Evolutionary conservation across 768 basidiomycete genomes (phyloP).

Genomic region (Artomyces pyxidatus): DNA sequence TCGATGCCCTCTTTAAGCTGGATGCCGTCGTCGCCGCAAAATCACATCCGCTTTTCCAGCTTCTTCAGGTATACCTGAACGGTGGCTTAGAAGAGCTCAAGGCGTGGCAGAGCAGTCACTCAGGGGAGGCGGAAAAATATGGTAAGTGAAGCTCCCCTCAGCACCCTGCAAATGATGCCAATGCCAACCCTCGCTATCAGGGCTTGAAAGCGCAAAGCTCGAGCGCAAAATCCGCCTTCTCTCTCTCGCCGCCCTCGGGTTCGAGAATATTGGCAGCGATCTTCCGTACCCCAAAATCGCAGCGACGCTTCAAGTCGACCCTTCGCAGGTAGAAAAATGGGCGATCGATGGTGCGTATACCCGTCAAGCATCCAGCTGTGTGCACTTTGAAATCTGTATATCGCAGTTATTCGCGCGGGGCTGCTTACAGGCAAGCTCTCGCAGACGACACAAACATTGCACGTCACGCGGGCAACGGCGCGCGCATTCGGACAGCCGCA

Average conservation of each 20-base stretch:
- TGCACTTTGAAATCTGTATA: background rate
- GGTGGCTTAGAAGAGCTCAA: constrained; percentile 54
- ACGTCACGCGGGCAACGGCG: constrained; percentile 64
- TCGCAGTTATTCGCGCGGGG: constrained; percentile 68
- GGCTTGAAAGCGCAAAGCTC: constrained; percentile 47
- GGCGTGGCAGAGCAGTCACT: constrained; percentile 48
- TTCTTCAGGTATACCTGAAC: constrained; percentile 70
- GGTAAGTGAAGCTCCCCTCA: constrained; percentile 28
- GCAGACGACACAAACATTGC: constrained; percentile 66
- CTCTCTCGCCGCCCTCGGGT: constrained; percentile 68
- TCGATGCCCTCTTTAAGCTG: constrained; percentile 72
- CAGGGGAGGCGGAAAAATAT: constrained; percentile 43
- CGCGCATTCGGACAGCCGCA: constrained; percentile 71
- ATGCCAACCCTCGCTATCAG: constrained; percentile 25
- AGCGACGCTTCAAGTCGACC: constrained; percentile 53
- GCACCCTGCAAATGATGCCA: background rate
- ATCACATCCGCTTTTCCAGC: constrained; percentile 62
- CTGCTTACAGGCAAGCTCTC: constrained; percentile 79
- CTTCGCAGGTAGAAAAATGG: constrained; percentile 73
- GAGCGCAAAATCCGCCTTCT: constrained; percentile 77
- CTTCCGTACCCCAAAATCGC: constrained; percentile 67
- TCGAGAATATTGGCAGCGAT: constrained; percentile 65
- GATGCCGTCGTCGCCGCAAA: constrained; percentile 60
- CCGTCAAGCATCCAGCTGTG: background rate
- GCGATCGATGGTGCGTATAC: constrained; percentile 65